These are phyloP conservation scores for Podospora didyma DNA, from an alignment of 495 filamentous ascomycete genomes.

Conservation along the genomic window DNA sequence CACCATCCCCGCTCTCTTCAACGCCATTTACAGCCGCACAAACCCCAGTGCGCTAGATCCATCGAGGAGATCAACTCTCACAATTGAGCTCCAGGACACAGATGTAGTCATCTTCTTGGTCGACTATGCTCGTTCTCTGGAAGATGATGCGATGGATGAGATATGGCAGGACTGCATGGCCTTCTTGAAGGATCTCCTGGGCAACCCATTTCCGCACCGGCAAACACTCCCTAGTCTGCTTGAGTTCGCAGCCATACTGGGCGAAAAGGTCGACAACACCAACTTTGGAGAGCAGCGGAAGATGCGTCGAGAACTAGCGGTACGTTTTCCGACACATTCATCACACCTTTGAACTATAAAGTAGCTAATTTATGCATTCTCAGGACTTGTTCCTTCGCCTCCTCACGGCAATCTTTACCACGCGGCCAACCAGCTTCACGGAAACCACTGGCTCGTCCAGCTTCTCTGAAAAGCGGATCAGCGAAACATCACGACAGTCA, in stretches of 20 bases:
- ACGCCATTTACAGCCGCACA: slow-evolving; percentile 90
- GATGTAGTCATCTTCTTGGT: slow-evolving; percentile 85
- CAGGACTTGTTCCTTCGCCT: slow-evolving; percentile 87
- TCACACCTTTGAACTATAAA: not conserved
- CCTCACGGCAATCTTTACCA: slow-evolving; percentile 87
- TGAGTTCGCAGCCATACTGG: slow-evolving; percentile 83
- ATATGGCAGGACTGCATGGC: slow-evolving; percentile 94
- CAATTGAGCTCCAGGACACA: slow-evolving; percentile 72
- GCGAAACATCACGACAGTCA: slow-evolving; percentile 15
- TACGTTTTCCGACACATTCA: slow-evolving; percentile 42
- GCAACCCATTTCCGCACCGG: slow-evolving; percentile 91
- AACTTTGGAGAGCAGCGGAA: slow-evolving; percentile 94
- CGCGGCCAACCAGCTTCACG: slow-evolving; percentile 64
- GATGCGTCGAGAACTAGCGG: slow-evolving; percentile 88
- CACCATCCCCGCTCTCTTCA: slow-evolving; percentile 94
- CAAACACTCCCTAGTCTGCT: slow-evolving; percentile 84
- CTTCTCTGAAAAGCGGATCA: slow-evolving; percentile 23
- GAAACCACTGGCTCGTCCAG: slow-evolving; percentile 29
- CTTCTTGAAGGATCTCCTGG: slow-evolving; percentile 84
- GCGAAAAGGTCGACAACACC: slow-evolving; percentile 93
- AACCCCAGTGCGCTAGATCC: slow-evolving; percentile 79
- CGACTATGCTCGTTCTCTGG: slow-evolving; percentile 80
- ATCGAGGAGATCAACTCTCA: slow-evolving; percentile 77
- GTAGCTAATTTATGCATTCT: slow-evolving; percentile 24
- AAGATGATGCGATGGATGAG: slow-evolving; percentile 99